phyloP scores from a whole-genome alignment of 169 alveolate species.

The Plasmodium knowlesi region DNA sequence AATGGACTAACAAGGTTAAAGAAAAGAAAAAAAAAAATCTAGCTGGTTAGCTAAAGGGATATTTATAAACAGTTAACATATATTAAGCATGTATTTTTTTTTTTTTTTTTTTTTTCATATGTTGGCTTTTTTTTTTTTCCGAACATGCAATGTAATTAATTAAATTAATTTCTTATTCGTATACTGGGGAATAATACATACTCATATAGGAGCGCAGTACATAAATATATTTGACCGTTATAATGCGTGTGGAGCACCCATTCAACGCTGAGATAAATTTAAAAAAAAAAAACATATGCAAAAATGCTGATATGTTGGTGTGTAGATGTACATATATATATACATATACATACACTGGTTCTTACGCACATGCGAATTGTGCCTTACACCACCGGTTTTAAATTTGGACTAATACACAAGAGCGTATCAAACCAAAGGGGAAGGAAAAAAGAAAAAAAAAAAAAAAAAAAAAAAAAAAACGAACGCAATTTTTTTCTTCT shows the following conservation, averaged over 20 bases:
- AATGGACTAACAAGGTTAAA: background rate
- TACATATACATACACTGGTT: background rate
- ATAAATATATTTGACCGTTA: background rate
- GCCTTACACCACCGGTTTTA: background rate
- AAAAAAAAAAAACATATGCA: background rate
- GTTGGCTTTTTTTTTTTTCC: background rate
- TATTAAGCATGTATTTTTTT: background rate
- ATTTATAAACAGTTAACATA: background rate
- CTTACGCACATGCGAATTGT: background rate
- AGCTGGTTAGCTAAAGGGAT: background rate
- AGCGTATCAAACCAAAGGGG: background rate
- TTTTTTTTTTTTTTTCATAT: background rate
- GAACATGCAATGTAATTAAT: background rate
- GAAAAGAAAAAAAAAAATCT: background rate
- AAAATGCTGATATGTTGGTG: background rate
- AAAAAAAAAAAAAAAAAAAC: background rate
- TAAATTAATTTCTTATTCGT: background rate
- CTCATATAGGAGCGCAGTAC: background rate
- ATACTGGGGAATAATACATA: background rate
- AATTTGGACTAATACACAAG: background rate
- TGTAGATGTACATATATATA: background rate
- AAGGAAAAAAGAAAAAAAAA: background rate
- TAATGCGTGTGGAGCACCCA: background rate
- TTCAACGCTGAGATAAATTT: background rate
- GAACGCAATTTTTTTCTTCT: background rate